Evolutionary conservation across 2,329 filamentous ascomycete species (phyloP).

Genomic region (Clonostachys rosea): DNA sequence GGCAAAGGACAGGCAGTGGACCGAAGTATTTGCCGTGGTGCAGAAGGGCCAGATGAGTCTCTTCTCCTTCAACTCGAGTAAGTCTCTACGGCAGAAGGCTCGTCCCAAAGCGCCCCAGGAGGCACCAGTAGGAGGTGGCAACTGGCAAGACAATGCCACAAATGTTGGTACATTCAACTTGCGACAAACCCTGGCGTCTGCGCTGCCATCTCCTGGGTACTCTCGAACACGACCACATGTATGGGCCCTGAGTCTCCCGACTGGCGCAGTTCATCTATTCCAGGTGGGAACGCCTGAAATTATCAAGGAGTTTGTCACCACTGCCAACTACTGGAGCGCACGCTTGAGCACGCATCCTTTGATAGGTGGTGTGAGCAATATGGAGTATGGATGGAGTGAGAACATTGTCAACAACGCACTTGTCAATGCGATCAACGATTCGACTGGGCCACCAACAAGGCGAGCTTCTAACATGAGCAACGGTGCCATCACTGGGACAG

Average conservation of each 20-base stretch:
- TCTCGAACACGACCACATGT: slow-evolving; percentile 87
- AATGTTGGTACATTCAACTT: slow-evolving; percentile 83
- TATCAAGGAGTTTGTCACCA: slow-evolving; percentile 87
- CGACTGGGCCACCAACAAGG: slow-evolving; percentile 10
- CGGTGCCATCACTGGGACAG: slow-evolving; percentile 40
- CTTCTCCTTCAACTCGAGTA: slow-evolving; percentile 86
- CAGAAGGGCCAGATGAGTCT: slow-evolving; percentile 92
- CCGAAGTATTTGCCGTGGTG: slow-evolving; percentile 91
- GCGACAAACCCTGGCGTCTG: slow-evolving; percentile 86
- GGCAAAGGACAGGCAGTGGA: slow-evolving; percentile 92
- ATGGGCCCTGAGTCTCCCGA: slow-evolving; percentile 88
- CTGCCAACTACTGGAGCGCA: slow-evolving; percentile 97
- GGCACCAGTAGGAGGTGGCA: slow-evolving; percentile 82
- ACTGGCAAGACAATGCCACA: slow-evolving; percentile 97
- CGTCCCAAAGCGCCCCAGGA: slow-evolving; percentile 30
- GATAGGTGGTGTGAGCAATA: slow-evolving; percentile 88
- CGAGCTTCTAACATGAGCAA: slow-evolving; percentile 5
- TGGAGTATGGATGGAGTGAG: slow-evolving; percentile 97
- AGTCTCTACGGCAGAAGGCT: slow-evolving; percentile 66
- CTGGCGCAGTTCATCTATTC: slow-evolving; percentile 95
- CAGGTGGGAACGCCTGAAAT: slow-evolving; percentile 95
- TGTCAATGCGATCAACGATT: slow-evolving; percentile 47
- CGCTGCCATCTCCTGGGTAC: slow-evolving; percentile 86
- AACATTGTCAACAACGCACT: slow-evolving; percentile 64
- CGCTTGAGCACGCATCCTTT: slow-evolving; percentile 90